phyloP scores from a whole-genome alignment of 768 basidiomycete genomes.

The Crepidotus variabilis region DNA sequence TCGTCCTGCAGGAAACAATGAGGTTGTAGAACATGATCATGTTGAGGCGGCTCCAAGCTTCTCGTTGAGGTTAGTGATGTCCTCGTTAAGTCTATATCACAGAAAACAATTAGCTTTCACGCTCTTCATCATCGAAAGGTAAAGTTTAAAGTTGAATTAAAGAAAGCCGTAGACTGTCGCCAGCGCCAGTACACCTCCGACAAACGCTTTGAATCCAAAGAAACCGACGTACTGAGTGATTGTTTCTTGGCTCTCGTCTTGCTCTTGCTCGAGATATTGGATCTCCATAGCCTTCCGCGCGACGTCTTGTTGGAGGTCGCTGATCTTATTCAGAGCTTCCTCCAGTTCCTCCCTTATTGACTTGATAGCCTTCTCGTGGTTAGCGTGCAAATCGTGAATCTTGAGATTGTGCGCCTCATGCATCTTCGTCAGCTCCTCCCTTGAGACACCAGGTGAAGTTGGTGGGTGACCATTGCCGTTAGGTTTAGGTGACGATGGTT shows the following conservation, averaged over 20 bases:
- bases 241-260: conserved; percentile 71
- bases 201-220: conserved; percentile 55
- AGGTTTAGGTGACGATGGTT: conserved; percentile 47
- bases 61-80: conserved; percentile 47
- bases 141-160: conserved; percentile 26
- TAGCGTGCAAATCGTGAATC: conserved; percentile 68
- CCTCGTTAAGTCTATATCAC: conserved; percentile 61
- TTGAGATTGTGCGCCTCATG: conserved; percentile 86
- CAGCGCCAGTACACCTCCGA: conserved; percentile 47
- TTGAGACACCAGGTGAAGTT: conserved; percentile 52
- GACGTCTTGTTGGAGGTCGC: conserved; percentile 57
- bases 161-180: conserved; percentile 52
- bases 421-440: conserved; percentile 72
- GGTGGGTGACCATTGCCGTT: conserved; percentile 45
- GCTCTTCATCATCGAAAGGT: conserved; percentile 7
- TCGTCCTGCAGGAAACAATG: conserved; percentile 1
- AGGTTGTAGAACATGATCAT: neutral
- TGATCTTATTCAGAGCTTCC: conserved; percentile 40
- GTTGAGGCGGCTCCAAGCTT: conserved; percentile 21
- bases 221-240: conserved; percentile 71
- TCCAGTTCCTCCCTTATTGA: conserved; percentile 56
- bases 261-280: conserved; percentile 71
- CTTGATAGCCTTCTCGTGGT: conserved; percentile 57
- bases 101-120: conserved; percentile 1
- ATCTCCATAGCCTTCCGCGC: conserved; percentile 79